These are phyloP conservation scores for Diaporthe vexans DNA, from an alignment of 2,329 filamentous ascomycete genomes.

Conservation along the genomic window DNA sequence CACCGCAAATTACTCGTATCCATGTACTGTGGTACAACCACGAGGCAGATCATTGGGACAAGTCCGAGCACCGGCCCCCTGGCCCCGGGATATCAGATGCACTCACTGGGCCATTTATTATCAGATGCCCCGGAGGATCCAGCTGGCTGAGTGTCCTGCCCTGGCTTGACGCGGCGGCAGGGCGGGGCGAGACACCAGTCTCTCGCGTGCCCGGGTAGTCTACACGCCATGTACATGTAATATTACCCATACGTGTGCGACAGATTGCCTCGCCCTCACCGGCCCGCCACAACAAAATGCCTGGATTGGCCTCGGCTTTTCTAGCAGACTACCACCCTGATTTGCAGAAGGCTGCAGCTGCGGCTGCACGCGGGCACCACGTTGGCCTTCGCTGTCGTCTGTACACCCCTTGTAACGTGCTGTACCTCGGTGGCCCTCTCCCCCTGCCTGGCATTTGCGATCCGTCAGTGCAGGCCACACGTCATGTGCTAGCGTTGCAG, in stretches of 20 bases:
- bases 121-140: conserved; percentile 33
- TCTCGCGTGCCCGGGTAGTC: neutral
- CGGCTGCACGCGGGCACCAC: neutral
- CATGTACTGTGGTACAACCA: neutral
- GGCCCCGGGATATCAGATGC: conserved; percentile 6
- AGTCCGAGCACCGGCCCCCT: conserved; percentile 21
- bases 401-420: neutral
- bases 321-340: neutral
- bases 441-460: neutral
- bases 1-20: conserved; percentile 21
- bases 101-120: conserved; percentile 5
- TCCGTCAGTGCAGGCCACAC: conserved; percentile 3
- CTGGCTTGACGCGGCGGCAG: neutral
- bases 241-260: conserved; percentile 12
- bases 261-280: conserved; percentile 12
- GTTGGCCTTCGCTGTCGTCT: neutral
- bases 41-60: neutral
- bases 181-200: neutral
- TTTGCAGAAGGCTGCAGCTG: conserved; percentile 16
- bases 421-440: too few species aligned
- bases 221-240: neutral
- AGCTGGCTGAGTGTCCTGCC: neutral
- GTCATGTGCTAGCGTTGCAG: conserved; percentile 23
- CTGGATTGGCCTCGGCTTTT: neutral
- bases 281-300: neutral